Evolutionary conservation across 2,329 filamentous ascomycete genomes (phyloP).

Genomic region (Xylariaceae sp.): DNA sequence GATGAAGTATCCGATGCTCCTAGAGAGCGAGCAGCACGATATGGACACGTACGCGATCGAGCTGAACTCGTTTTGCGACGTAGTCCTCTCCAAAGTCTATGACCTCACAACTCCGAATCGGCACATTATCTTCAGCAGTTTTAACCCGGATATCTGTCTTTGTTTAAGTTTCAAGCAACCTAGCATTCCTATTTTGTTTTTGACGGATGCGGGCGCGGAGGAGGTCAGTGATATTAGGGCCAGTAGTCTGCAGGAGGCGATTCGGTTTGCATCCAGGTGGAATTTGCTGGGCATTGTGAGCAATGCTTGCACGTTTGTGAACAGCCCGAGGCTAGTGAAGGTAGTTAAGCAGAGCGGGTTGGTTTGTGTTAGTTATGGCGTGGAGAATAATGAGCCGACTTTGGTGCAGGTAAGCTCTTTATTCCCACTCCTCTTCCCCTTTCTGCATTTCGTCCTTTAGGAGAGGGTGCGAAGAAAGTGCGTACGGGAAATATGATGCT

Average conservation of each 20-base stretch:
- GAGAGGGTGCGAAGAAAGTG: constrained; percentile 5
- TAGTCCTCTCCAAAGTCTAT: constrained; percentile 84
- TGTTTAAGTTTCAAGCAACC: constrained; percentile 95
- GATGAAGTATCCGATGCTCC: constrained; percentile 98
- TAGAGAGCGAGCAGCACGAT: constrained; percentile 89
- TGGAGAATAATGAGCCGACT: constrained; percentile 78
- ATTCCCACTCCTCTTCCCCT: neutral
- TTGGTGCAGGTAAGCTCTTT: constrained; percentile 70
- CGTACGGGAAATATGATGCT: constrained; percentile 13
- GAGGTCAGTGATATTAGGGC: constrained; percentile 85
- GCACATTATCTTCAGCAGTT: constrained; percentile 96
- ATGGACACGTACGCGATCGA: constrained; percentile 97
- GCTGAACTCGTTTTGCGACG: constrained; percentile 94
- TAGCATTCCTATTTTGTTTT: constrained; percentile 89
- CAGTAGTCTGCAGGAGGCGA: constrained; percentile 87
- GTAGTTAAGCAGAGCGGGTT: constrained; percentile 93
- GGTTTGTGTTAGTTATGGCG: constrained; percentile 93
- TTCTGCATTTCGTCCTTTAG: neutral
- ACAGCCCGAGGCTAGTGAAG: constrained; percentile 80
- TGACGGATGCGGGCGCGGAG: constrained; percentile 81
- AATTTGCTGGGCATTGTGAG: constrained; percentile 89
- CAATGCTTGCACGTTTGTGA: constrained; percentile 81
- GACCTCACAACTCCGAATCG: constrained; percentile 73
- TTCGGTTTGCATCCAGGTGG: constrained; percentile 92
- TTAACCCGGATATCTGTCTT: constrained; percentile 95